Evolutionary conservation across 2,329 filamentous ascomycete species (phyloP).

Genomic region (Clonostachys rhizophaga): DNA sequence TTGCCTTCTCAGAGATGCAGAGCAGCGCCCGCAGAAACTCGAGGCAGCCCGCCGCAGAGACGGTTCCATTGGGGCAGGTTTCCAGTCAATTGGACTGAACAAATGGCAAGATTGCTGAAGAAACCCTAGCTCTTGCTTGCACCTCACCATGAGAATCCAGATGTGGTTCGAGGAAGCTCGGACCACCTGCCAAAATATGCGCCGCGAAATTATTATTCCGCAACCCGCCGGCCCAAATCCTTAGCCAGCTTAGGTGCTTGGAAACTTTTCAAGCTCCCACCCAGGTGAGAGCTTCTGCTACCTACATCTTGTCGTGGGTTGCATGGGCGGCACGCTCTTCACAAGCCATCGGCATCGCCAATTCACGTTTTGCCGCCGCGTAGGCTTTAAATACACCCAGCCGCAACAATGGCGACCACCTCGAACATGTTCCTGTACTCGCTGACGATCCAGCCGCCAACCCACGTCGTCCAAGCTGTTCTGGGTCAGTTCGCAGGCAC

Average conservation of each 20-base stretch:
- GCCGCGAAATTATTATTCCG: slow-evolving; percentile 27
- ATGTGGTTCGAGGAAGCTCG: slow-evolving; percentile 14
- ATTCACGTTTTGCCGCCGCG: slow-evolving; percentile 29
- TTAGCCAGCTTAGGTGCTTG: too few species aligned
- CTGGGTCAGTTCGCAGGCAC: slow-evolving; percentile 94
- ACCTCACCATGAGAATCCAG: too few species aligned
- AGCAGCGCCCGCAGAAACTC: slow-evolving; percentile 33
- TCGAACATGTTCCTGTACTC: slow-evolving; percentile 99
- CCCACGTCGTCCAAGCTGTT: slow-evolving; percentile 84
- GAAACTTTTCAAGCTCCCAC: too few species aligned
- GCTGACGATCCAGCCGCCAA: slow-evolving; percentile 89
- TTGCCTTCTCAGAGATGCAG: slow-evolving; percentile 24
- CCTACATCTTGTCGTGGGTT: too few species aligned
- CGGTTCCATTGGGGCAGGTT: slow-evolving; percentile 26
- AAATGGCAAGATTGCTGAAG: too few species aligned
- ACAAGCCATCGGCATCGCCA: background rate
- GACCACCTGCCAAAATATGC: slow-evolving; percentile 12
- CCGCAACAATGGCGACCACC: slow-evolving; percentile 81
- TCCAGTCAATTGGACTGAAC: too few species aligned
- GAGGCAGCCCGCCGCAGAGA: slow-evolving; percentile 31
- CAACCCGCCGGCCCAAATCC: too few species aligned
- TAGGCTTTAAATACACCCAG: slow-evolving; percentile 44
- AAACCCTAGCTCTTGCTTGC: too few species aligned
- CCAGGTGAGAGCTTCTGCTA: too few species aligned
- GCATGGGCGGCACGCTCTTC: background rate